Conservation (phyloP, 805 yeast species). For the Wickerhamiella vanderwaltii region DNA sequence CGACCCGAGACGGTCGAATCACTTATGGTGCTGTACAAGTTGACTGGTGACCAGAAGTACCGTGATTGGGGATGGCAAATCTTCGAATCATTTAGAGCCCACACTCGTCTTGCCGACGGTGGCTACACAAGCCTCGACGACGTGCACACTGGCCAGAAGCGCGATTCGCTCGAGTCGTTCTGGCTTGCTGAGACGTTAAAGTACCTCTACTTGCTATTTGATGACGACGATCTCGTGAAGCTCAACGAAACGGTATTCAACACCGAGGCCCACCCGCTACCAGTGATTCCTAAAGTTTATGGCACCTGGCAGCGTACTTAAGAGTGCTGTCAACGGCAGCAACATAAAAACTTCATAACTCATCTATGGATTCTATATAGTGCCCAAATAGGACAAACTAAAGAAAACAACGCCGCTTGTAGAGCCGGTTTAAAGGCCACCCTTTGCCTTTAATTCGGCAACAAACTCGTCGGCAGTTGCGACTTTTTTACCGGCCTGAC, state of each 20-base stretch:
- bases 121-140: conserved; percentile 31
- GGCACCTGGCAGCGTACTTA: conserved; percentile 1
- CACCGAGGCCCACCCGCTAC: conserved; percentile 53
- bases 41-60: conserved; percentile 49
- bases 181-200: conserved; percentile 53
- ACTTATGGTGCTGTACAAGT: conserved; percentile 44
- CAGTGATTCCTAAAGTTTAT: conserved; percentile 10
- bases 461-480: conserved; percentile 71
- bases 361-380: no score
- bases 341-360: no score
- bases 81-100: conserved; percentile 30
- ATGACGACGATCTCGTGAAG: conserved; percentile 32
- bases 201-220: conserved; percentile 40
- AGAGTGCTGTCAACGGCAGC: no score
- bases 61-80: conserved; percentile 42
- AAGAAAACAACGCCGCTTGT: background rate
- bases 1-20: conserved; percentile 55
- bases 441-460: conserved; percentile 60
- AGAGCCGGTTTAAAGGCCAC: conserved; percentile 25
- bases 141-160: conserved; percentile 28
- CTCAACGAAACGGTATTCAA: conserved; percentile 46
- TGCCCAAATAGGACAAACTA: background rate
- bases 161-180: conserved; percentile 36
- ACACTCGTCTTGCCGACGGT: conserved; percentile 22
- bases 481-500: conserved; percentile 74